Evolutionary conservation across 345 rosid species (phyloP).

Genomic region (Syzygium jambos): DNA sequence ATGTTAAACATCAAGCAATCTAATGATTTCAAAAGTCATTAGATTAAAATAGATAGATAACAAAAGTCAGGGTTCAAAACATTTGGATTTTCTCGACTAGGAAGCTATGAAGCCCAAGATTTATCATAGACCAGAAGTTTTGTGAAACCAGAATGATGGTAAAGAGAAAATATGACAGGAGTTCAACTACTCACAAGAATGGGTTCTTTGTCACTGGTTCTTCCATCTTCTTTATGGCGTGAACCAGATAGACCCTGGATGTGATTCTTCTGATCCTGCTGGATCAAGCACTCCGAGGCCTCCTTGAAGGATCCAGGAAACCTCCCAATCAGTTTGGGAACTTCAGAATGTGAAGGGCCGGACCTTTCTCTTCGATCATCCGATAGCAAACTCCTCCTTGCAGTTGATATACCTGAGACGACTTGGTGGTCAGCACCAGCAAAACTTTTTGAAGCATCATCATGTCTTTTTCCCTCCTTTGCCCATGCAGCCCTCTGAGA

Average conservation of each 20-base stretch:
- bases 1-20: neutral
- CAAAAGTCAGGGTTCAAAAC: neutral
- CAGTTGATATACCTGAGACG: slow-evolving; percentile 42
- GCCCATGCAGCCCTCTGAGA: slow-evolving; percentile 73
- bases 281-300: slow-evolving; percentile 47
- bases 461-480: slow-evolving; percentile 51
- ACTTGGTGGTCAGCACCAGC: slow-evolving; percentile 48
- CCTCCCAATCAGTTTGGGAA: slow-evolving; percentile 54
- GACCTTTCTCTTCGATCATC: slow-evolving; percentile 47
- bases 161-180: neutral
- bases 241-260: slow-evolving; percentile 24
- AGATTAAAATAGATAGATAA: neutral
- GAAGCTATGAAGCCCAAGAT: neutral
- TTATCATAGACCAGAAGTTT: neutral
- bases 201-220: slow-evolving; percentile 57
- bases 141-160: neutral
- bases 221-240: slow-evolving; percentile 51
- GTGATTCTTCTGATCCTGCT: slow-evolving; percentile 47
- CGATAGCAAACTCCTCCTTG: slow-evolving; percentile 51
- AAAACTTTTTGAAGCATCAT: slow-evolving; percentile 56
- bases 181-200: slow-evolving; percentile 50
- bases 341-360: slow-evolving; percentile 39
- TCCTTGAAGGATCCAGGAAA: slow-evolving; percentile 95
- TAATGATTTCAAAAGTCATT: too few relatives aligned
- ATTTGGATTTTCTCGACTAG: neutral